Percentiles rank a stretch among this genome's conserved stretches.
These are phyloP conservation scores for Cornus kousa DNA, from an alignment of 148 eudicot genomes.

Conservation along the genomic window DNA sequence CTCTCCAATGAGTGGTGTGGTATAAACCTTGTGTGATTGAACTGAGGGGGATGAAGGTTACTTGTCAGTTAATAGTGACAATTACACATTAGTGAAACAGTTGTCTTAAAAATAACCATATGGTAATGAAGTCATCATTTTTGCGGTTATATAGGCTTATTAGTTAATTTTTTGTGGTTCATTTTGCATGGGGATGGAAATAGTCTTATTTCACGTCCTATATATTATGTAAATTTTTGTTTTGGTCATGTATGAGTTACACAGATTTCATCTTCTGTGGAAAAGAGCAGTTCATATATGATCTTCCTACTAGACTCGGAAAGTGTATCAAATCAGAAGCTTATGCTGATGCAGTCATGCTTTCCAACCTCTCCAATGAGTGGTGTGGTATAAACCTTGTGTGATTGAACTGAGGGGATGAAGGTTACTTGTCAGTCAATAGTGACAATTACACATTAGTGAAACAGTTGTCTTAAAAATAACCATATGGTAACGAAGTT, in stretches of 20 bases:
- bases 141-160: neutral
- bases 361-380: neutral
- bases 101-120: neutral
- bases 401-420: neutral
- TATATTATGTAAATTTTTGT: conserved; percentile 12
- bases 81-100: neutral
- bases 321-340: conserved; percentile 96
- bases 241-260: conserved; percentile 34
- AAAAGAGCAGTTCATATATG: conserved; percentile 96
- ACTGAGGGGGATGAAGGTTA: neutral
- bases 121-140: neutral
- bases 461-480: neutral
- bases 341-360: conserved; percentile 89
- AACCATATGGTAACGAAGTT: neutral
- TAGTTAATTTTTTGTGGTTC: neutral
- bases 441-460: neutral
- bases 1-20: neutral
- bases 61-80: neutral
- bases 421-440: conserved; percentile 2
- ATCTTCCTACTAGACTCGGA: conserved; percentile 88
- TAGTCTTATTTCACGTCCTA: neutral
- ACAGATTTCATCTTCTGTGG: conserved; percentile 35
- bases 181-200: neutral
- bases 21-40: neutral
- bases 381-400: neutral